These are phyloP conservation scores for Erysimum cheiranthoides DNA, from an alignment of 345 rosid species.

Conservation along the genomic window DNA sequence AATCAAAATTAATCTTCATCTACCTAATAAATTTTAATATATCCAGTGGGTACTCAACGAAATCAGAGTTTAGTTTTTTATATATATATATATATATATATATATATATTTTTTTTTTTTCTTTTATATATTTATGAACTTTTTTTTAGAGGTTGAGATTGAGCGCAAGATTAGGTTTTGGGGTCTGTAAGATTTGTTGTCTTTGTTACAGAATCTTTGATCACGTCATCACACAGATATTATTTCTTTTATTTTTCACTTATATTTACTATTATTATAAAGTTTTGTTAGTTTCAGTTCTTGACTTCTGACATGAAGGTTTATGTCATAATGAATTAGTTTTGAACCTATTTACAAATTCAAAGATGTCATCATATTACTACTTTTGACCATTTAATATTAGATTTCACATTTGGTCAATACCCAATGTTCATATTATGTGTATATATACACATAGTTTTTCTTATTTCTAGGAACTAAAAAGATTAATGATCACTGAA, in stretches of 20 bases:
- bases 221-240: slow-evolving; percentile 70
- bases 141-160: slow-evolving; percentile 46
- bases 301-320: slow-evolving; percentile 66
- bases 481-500: slow-evolving; percentile 12
- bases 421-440: slow-evolving; percentile 34
- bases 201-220: slow-evolving; percentile 68
- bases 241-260: slow-evolving; percentile 10
- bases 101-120: no score
- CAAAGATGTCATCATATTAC: slow-evolving; percentile 25
- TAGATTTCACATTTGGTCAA: slow-evolving; percentile 40
- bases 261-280: slow-evolving; percentile 17
- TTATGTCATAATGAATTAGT: slow-evolving; percentile 51
- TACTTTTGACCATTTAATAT: slow-evolving; percentile 40
- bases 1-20: slow-evolving; percentile 30
- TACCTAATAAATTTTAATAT: background rate
- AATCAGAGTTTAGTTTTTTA: background rate
- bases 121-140: background rate
- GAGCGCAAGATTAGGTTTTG: slow-evolving; percentile 49
- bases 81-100: no score
- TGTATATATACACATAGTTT: background rate
- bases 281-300: slow-evolving; percentile 51
- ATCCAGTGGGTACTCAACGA: slow-evolving; percentile 23
- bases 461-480: background rate
- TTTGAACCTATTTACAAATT: slow-evolving; percentile 24
- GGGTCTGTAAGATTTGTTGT: slow-evolving; percentile 45